Evolutionary conservation across 441 rosid species (phyloP).

Genomic region (Sinapis alba): DNA sequence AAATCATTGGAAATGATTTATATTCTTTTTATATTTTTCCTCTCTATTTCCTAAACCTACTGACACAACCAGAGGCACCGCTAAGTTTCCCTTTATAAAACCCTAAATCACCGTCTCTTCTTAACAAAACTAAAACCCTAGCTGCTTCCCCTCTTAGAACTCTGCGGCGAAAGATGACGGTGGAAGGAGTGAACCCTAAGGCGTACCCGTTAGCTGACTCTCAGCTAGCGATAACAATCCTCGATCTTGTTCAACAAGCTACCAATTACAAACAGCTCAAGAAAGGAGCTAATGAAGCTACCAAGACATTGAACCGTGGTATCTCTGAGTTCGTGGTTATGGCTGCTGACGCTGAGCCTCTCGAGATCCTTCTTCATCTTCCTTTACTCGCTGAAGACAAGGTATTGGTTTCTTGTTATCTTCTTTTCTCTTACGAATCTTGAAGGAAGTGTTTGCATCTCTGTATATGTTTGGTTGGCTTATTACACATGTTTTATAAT

Average conservation of each 20-base stretch:
- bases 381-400: slow-evolving; percentile 94
- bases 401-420: slow-evolving; percentile 41
- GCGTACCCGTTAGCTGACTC: slow-evolving; percentile 93
- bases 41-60: slow-evolving; percentile 2
- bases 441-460: background rate
- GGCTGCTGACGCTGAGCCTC: too few relatives aligned
- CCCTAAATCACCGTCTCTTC: background rate
- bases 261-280: too few relatives aligned
- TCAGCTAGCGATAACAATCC: slow-evolving; percentile 69
- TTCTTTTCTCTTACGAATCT: too few relatives aligned
- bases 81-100: slow-evolving; percentile 11
- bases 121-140: slow-evolving; percentile 19
- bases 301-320: too few relatives aligned
- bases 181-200: slow-evolving; percentile 85
- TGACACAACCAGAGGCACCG: background rate
- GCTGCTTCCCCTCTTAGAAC: background rate
- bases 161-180: slow-evolving; percentile 37
- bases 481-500: background rate
- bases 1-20: too few relatives aligned
- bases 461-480: background rate
- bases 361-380: too few relatives aligned
- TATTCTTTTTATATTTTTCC: too few relatives aligned
- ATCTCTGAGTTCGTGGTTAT: too few relatives aligned
- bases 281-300: too few relatives aligned
- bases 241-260: slow-evolving; percentile 97